Evolutionary conservation across 1,284 basidiomycete genomes (phyloP), one percentile per base, ranked within the genome.

Genomic region (Phellinidium pouzarii): DNA sequence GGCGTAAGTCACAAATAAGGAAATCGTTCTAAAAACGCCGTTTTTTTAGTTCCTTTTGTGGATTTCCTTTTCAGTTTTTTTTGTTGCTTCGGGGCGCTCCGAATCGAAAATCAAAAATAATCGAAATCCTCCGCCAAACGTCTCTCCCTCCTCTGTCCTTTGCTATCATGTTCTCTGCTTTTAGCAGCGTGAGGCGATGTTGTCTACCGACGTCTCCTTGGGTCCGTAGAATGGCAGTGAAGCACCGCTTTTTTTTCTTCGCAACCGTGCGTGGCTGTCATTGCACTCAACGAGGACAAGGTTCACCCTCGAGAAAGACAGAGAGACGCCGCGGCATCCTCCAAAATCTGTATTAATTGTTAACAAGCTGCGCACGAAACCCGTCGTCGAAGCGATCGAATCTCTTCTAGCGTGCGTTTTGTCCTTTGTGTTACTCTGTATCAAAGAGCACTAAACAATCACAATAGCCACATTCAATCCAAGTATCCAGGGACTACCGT

Each of bases 321-420:
- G 52, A 34, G 38, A 34, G 31, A 34, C 31, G 31, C 47, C 20
- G 29, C 47, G 17, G 29, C 19, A 20, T 17, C 34, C 14, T 22
- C 69, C 66, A 22, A 66, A 65, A 54, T 70, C 77, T 38, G 79
- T 88, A 37, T 75, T 88, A 48, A 76, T 88, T 58, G 84, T 88
- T 12, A 88, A 88, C 68, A 88, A 88, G 71, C 71, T 80, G 50
- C 78, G 85, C 57, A 91, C 79, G 57, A 82, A 78, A 60, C 83
- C 80, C 12, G 87, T 82, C 60, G 78, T 84, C 61, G 78, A 79
- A 54, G 86, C 85, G 4, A 87, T 87, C 54, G 77, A 85, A 57
- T 78, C 82, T 3, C 75, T 88, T 55, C 76, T 87, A 38, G 70
- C 75, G 86, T 87, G 51, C 54, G 78, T 68, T 29, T 12, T 46